Evolutionary conservation across 768 basidiomycete genomes (phyloP), one percentile per base, ranked within the genome.

Genomic region (Phaeotremella skinneri): DNA sequence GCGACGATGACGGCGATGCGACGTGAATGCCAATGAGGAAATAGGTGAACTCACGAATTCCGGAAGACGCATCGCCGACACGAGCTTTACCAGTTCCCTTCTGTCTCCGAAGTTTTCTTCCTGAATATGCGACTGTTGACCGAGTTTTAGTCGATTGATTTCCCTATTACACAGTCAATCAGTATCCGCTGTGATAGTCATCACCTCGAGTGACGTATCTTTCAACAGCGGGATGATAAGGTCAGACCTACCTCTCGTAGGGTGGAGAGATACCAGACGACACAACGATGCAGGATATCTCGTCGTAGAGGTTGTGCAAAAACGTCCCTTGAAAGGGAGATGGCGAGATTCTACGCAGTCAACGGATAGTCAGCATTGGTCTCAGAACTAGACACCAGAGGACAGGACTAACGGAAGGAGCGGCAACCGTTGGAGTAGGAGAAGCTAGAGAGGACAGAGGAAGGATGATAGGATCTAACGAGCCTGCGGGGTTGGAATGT

Each of bases 1-100:
- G 16, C 39, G 16, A 32, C 21, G 20, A 49, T n/a, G 50, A 32
- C 4, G 16, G 21, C 5, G 14, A 11, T n/a, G 27, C 39, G 11
- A 9, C 29, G 17, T 11, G 2, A 3, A 41, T 41, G 37, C 37
- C n/a, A n/a, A n/a, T n/a, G n/a, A n/a, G n/a, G n/a, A n/a, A n/a
- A n/a, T 16, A 23, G 20, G 1, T 20, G 2, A 11, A 76, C 77
- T 60, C 52, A 78, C 77, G 69, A 41, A 65, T 72, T 56, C 72
- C 72, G 53, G 64, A 69, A 9, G 90, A 89, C 1, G 81, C 85
- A 67, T 92, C 91, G 48, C 93, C 94, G 9, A 96, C 80, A 73
- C 96, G 90, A 9, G 96, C 96, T 65, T 78, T 81, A 59, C 96
- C 94, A 16, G 85, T 83, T 7, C 94, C 94, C 77, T 99, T 99